phyloP scores from a whole-genome alignment of 768 basidiomycete species.

The Pleurotus sapidus region DNA sequence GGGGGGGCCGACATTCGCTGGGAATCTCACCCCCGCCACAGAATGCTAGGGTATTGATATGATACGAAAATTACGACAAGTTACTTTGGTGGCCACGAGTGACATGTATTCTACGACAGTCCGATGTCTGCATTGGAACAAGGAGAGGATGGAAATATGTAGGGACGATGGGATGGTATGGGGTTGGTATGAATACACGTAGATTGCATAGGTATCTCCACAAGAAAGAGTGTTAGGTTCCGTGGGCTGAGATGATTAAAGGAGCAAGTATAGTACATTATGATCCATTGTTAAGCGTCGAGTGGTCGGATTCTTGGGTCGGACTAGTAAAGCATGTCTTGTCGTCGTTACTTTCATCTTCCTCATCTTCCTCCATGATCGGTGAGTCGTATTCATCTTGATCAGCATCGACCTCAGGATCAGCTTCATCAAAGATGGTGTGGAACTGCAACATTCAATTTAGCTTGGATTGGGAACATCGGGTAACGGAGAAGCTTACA shows the following conservation, averaged over 20 bases:
- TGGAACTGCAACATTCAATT: slow-evolving; percentile 41
- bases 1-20: too few species aligned
- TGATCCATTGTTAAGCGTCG: background rate
- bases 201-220: slow-evolving; percentile 1
- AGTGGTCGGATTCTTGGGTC: slow-evolving; percentile 6
- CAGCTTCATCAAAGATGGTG: slow-evolving; percentile 70
- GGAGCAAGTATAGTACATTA: background rate
- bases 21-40: too few species aligned
- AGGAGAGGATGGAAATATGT: background rate
- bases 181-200: slow-evolving; percentile 2
- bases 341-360: slow-evolving; percentile 22
- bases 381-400: slow-evolving; percentile 67
- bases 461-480: background rate
- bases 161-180: too few species aligned
- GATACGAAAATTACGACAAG: too few species aligned
- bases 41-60: too few species aligned
- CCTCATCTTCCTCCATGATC: slow-evolving; percentile 60
- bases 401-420: slow-evolving; percentile 56
- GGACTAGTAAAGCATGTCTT: background rate
- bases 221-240: background rate
- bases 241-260: background rate
- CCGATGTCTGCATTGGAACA: background rate
- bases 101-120: slow-evolving; percentile 3
- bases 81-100: too few species aligned
- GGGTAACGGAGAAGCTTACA: slow-evolving; percentile 39